Evolutionary conservation across 345 rosid genomes (phyloP), one percentile per base, ranked within the genome.

Genomic region (Salix arbutifolia): DNA sequence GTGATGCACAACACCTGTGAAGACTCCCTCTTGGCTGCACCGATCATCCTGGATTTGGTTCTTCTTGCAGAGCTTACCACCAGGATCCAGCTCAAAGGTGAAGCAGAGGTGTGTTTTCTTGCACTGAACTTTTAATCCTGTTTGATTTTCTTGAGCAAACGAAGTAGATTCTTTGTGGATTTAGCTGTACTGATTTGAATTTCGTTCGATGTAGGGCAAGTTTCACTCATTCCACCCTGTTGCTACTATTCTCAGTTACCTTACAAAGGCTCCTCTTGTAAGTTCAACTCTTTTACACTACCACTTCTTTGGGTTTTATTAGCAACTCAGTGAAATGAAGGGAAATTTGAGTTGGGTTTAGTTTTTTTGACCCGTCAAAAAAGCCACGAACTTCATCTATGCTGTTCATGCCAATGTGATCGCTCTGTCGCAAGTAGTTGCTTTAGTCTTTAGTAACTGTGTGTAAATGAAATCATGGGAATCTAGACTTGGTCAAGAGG

Each of bases 181-280:
- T 40, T 3, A 37, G 16, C 0, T 19, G 6, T 69, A 33, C 8
- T 19, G 16, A 18, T 19, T 35, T 37, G 62, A 67, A 18, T 26
- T 76, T 52, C 31, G 69, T 31, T 48, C 23, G 65, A 37, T 84
- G 65, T 91, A 96, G 98, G 94, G 89, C 30, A 93, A 96, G 85
- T 96, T 91, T 80, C 99, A 96, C 78, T 91, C 96, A 17, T 93
- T 96, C 89, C 99, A 96, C 83, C 99, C 99, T 6, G 98, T 96
- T 46, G 98, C 98, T 48, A 92, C 99, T 77, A 90, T 96, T 77
- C 98, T 96, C 71, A 96, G 99, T 80, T 96, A 96, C 90, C 94
- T 96, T 73, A 92, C 91, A 77, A 96, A 93, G 91, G 98, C 99
- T 67, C 99, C 99, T 76, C 94, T 96, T 23, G 99, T 96, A 87